Conservation (phyloP, 2,329 filamentous ascomycete species). For the Colletotrichum brevisporum region DNA sequence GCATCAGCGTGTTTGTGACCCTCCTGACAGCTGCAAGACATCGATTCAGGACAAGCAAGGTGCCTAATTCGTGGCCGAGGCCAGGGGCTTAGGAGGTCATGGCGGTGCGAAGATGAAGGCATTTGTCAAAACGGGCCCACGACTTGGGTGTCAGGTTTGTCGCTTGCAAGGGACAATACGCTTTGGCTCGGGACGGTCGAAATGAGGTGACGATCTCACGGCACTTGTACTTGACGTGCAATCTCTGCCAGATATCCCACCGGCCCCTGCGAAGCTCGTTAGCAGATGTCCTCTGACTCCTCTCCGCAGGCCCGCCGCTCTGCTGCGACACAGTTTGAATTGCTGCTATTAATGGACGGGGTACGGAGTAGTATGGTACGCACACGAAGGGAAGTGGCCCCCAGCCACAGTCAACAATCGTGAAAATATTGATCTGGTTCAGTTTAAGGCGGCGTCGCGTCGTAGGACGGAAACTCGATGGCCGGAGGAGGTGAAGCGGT, state of each 20-base stretch:
- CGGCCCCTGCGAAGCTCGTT: conserved; percentile 9
- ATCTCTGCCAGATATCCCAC: neutral
- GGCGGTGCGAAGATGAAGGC: conserved; percentile 9
- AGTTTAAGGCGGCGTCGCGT: neutral
- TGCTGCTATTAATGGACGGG: conserved; percentile 16
- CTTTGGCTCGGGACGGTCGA: conserved; percentile 13
- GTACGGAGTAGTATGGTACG: neutral
- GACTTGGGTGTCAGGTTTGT: neutral
- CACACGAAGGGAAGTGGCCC: neutral
- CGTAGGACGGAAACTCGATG: no score
- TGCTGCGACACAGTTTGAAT: conserved; percentile 13
- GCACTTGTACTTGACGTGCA: neutral
- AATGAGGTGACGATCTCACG: conserved; percentile 3
- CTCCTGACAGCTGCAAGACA: conserved; percentile 40
- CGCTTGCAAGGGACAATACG: conserved; percentile 11
- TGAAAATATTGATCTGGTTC: neutral
- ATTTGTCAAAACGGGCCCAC: conserved; percentile 2
- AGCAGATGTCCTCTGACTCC: neutral
- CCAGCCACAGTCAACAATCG: neutral
- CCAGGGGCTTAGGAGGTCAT: conserved; percentile 18
- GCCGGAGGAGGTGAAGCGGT: no score
- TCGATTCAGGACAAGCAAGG: conserved; percentile 17
- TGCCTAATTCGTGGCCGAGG: neutral
- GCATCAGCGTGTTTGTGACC: conserved; percentile 21
- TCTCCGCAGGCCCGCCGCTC: neutral